Evolutionary conservation across 2,329 filamentous ascomycete species (phyloP).

Genomic region (Trichoderma sp.): DNA sequence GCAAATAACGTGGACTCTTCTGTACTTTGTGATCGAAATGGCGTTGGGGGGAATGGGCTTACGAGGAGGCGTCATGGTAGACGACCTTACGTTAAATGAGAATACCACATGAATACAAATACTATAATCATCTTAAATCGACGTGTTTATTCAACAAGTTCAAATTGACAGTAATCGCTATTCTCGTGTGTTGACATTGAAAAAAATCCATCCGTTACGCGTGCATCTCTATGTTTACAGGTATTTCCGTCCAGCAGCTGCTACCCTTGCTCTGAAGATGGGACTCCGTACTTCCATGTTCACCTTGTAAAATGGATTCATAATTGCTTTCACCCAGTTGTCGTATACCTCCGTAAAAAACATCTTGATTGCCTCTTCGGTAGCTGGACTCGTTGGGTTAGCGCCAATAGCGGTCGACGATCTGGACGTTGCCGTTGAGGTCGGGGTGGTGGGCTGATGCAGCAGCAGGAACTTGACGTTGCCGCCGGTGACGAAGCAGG

Average conservation of each 20-base stretch:
- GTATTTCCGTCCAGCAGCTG: constrained; percentile 90
- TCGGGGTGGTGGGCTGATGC: constrained; percentile 70
- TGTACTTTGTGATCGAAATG: constrained; percentile 35
- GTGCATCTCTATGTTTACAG: constrained; percentile 55
- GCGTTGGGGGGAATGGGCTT: constrained; percentile 40
- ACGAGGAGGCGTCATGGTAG: constrained; percentile 44
- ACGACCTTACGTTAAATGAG: constrained; percentile 37
- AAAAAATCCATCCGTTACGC: constrained; percentile 21
- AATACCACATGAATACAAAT: constrained; percentile 32
- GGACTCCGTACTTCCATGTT: constrained; percentile 87
- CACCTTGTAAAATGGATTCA: constrained; percentile 92
- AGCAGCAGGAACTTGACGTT: constrained; percentile 95
- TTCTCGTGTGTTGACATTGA: background rate
- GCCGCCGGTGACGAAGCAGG: constrained; percentile 88
- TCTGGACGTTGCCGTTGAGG: constrained; percentile 50
- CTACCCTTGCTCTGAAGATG: constrained; percentile 80
- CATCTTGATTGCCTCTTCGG: constrained; percentile 91
- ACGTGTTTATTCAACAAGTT: background rate
- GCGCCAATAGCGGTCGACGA: constrained; percentile 73
- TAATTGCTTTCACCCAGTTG: constrained; percentile 92
- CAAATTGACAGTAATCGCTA: background rate
- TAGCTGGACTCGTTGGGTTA: constrained; percentile 86
- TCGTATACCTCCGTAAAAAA: constrained; percentile 97
- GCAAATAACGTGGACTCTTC: constrained; percentile 28
- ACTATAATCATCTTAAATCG: constrained; percentile 8